These are phyloP conservation scores for Coleophoma crateriformis DNA, from an alignment of 2,329 filamentous ascomycete species.

Conservation along the genomic window DNA sequence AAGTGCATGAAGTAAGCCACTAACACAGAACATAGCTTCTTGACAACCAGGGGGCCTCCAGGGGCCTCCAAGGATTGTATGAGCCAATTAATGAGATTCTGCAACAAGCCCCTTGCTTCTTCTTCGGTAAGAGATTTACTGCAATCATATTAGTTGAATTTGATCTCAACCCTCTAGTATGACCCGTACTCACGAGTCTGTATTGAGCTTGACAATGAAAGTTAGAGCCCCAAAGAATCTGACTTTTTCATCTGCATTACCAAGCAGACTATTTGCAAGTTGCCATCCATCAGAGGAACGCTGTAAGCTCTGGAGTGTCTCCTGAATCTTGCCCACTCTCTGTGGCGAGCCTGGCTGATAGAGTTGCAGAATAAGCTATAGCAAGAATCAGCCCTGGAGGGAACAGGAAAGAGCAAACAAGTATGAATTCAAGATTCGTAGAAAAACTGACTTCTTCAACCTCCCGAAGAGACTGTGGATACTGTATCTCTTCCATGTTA, in stretches of 20 bases:
- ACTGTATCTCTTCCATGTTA: constrained; percentile 8
- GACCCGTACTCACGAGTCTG: constrained; percentile 58
- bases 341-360: constrained; percentile 38
- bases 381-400: constrained; percentile 1
- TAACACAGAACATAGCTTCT: constrained; percentile 73
- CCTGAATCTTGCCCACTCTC: constrained; percentile 53
- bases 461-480: constrained; percentile 24
- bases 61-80: constrained; percentile 45
- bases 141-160: constrained; percentile 6
- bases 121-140: constrained; percentile 48
- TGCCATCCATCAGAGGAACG: constrained; percentile 79
- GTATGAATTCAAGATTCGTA: not conserved
- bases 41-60: constrained; percentile 55
- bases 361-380: constrained; percentile 41
- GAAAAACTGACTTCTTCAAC: constrained; percentile 20
- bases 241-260: constrained; percentile 64
- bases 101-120: constrained; percentile 53
- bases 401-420: not conserved
- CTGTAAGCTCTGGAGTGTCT: constrained; percentile 73
- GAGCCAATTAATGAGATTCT: constrained; percentile 59
- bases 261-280: constrained; percentile 71
- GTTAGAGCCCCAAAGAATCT: constrained; percentile 92
- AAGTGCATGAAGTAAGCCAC: constrained; percentile 72
- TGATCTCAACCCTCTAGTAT: not conserved
- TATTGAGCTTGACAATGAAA: constrained; percentile 90